These are phyloP conservation scores for Periglandula ipomoeae DNA, from an alignment of 2,329 filamentous ascomycete species.

Conservation along the genomic window DNA sequence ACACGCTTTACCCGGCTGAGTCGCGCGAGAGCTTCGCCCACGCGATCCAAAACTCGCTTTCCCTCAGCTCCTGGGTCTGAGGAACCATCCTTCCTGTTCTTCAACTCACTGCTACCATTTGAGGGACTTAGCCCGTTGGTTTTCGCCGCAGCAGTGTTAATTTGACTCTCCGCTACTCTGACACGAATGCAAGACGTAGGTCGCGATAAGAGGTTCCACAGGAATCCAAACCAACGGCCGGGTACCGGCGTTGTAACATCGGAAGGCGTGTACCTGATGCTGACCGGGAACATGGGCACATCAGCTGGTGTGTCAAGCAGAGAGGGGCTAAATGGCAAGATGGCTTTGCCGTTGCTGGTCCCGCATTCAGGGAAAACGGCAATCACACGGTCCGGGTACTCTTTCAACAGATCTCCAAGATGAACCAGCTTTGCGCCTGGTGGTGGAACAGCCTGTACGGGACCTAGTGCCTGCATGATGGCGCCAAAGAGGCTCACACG, in stretches of 20 bases:
- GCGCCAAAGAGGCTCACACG: constrained; percentile 69
- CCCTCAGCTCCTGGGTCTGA: constrained; percentile 43
- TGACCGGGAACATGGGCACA: constrained; percentile 81
- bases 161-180: constrained; percentile 70
- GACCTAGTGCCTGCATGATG: constrained; percentile 61
- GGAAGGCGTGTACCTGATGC: constrained; percentile 76
- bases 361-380: constrained; percentile 90
- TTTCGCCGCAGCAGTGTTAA: constrained; percentile 35
- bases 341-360: constrained; percentile 86
- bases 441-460: constrained; percentile 40
- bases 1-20: constrained; percentile 84
- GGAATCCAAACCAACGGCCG: constrained; percentile 58
- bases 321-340: constrained; percentile 73
- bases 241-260: constrained; percentile 90
- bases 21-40: constrained; percentile 80
- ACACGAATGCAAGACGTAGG: constrained; percentile 87
- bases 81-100: constrained; percentile 15
- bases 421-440: constrained; percentile 44
- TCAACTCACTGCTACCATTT: constrained; percentile 18
- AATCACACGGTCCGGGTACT: constrained; percentile 66
- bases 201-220: constrained; percentile 78
- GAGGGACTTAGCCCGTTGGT: constrained; percentile 24
- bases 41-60: constrained; percentile 61
- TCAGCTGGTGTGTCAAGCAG: constrained; percentile 58
- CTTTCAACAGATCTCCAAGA: constrained; percentile 51